These are phyloP conservation scores for Aspergillus felis DNA, from an alignment of 2,329 filamentous ascomycete genomes.

Conservation along the genomic window DNA sequence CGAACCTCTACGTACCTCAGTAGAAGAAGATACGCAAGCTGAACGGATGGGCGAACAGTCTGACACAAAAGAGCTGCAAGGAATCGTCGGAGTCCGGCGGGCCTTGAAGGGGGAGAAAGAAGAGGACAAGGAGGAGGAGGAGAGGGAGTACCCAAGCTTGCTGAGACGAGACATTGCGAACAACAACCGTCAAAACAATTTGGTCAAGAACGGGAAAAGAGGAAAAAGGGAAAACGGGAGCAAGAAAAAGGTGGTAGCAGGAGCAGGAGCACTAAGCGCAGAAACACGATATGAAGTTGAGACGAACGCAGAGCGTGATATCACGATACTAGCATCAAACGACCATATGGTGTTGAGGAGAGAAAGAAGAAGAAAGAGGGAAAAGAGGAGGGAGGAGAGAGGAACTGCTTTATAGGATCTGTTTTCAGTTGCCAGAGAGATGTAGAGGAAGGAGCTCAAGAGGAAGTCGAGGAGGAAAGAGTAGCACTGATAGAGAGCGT, in stretches of 20 bases:
- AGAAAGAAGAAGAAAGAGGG: constrained; percentile 9
- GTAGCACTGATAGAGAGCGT: neutral
- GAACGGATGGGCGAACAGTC: constrained; percentile 2
- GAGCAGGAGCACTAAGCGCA: constrained; percentile 6
- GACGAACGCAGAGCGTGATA: constrained; percentile 10
- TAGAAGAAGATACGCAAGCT: constrained; percentile 12
- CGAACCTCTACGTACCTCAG: constrained; percentile 12
- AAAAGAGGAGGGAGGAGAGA: constrained; percentile 3
- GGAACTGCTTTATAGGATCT: constrained; percentile 1
- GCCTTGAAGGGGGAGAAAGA: constrained; percentile 3
- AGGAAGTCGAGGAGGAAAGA: neutral
- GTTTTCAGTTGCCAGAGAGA: neutral
- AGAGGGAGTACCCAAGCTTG: constrained; percentile 10
- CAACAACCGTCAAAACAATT: neutral
- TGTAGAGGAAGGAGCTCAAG: neutral
- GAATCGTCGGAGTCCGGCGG: constrained; percentile 10
- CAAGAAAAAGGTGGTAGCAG: constrained; percentile 1
- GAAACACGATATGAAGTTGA: constrained; percentile 13
- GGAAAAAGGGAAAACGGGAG: neutral
- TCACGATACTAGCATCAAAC: constrained; percentile 18
- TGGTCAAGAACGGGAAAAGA: constrained; percentile 9
- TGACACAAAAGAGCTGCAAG: constrained; percentile 10
- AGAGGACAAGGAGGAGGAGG: constrained; percentile 1
- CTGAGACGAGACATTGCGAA: constrained; percentile 18
- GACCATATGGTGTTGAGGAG: constrained; percentile 9